Conservation (phyloP, 2,329 filamentous ascomycete species). For the Apiospora pterosperma region DNA sequence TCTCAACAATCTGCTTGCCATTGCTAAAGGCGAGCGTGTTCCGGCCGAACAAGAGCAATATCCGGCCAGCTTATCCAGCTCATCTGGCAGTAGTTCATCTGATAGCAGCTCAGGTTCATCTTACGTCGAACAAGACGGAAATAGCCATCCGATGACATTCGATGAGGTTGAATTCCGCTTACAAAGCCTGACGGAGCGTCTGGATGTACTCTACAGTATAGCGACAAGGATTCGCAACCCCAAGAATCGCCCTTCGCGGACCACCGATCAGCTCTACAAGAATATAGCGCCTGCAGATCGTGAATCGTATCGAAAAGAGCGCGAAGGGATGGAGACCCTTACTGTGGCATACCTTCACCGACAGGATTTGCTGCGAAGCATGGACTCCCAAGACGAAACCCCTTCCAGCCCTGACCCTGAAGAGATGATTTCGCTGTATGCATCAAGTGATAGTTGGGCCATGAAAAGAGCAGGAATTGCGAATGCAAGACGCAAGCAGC, state of each 20-base stretch:
- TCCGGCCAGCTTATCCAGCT: background rate
- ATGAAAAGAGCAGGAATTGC: background rate
- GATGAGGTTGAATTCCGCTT: slow-evolving; percentile 7
- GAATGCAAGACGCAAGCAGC: background rate
- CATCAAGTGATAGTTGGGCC: background rate
- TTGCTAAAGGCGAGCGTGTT: background rate
- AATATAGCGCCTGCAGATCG: background rate
- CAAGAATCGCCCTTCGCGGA: slow-evolving; percentile 6
- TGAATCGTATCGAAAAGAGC: background rate
- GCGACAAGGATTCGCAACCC: slow-evolving; percentile 13
- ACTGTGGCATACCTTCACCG: slow-evolving; percentile 10
- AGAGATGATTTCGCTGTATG: background rate
- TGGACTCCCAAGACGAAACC: background rate
- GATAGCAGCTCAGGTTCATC: background rate
- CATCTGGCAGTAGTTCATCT: background rate
- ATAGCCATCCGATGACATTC: background rate
- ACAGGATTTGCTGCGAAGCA: background rate
- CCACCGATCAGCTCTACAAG: background rate
- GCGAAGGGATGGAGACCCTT: slow-evolving; percentile 7
- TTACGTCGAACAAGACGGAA: background rate
- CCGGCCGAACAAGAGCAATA: background rate
- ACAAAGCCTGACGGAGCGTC: background rate
- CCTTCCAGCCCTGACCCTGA: background rate
- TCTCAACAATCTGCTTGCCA: slow-evolving; percentile 6
- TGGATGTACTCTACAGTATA: slow-evolving; percentile 10